Base-by-base conservation (phyloP, 331 rosid genomes). In the Cydonia oblonga region DNA sequence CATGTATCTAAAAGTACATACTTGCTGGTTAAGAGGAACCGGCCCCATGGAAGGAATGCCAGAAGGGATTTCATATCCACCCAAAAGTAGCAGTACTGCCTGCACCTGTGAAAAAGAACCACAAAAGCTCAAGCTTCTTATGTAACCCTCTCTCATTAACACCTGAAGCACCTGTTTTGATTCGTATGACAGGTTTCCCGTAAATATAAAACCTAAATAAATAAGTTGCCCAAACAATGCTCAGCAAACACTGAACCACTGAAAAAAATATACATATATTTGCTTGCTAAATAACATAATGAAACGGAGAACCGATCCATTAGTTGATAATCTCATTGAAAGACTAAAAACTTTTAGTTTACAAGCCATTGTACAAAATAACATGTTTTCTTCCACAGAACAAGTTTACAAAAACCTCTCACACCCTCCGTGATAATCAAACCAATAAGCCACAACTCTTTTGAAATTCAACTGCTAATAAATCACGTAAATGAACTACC, bases 11-110 rank as follows among this genome's bases (percentile, higher is more conserved):
- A 38, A n/a, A 70, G 19, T 38, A 73, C 67, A 16, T 65, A 84
- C 88, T 83, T 82, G 72, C 68, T 76, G 86, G 70, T 64, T 77
- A 72, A 76, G 32, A 60, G 86, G 80, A 28, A 32, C 65, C 11
- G 80, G 35, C 53, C 86, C 88, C 76, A 60, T 68, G 11, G 89
- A 80, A 68, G 96, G 87, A 28, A 68, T 70, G 4, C 72, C 86
- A 61, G 84, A 76, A 69, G 88, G 86, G 68, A 84, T 80, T 68
- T 92, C 96, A 66, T 79, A 83, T 68, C 90, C 92, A 59, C 91
- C 96, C 84, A 92, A 81, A 72, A 92, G 95, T 71, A 92, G 84
- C 61, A 92, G 78, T 38, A 92, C 96, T 10, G 96, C 96, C 85
- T 92, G 98, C 77, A 92, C 96, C 98, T 92, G 79, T 58, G 60